Evolutionary conservation across 495 filamentous ascomycete species (phyloP), one percentile per base, ranked within the genome.

Genomic region (Daldinia concentrica): DNA sequence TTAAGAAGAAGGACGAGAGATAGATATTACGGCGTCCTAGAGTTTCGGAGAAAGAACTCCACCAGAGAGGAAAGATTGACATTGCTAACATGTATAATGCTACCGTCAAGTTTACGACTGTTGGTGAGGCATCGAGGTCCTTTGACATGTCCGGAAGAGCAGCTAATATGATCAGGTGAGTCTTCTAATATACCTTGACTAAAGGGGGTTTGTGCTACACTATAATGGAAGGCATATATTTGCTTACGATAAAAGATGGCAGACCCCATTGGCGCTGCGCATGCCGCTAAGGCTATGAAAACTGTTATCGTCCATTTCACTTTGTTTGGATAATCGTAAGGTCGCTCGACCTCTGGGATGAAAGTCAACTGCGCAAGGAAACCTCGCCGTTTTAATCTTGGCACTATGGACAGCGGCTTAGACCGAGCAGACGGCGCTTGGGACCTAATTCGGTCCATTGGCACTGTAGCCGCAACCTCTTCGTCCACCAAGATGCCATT

Each of bases 61-160:
- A 97, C 93, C 93, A 98, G 5, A 98, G 85, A 1, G 94, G 94
- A 68, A 94, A 97, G 27, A 97, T 92, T 17, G 90, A 87, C 93
- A 97, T 95, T 61, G 87, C 82, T 6, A 97, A 85, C 94, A 97
- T 95, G 76, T 96, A 97, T 57, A 97, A 78, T 2, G 94, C 91
- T 9, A 96, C 90, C 5, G 91, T 91, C 51, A 97, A 74, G 75
- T 97, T 97, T 26, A 93, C 89, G 30, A 94, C 82, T 1, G 91
- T 90, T n/a, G 87, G 77, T 0, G 87, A 87, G 19, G 90, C 83
- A 56, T 89, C 58, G 27, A 97, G 80, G 27, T 93, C 89, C 9
- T 74, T 73, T 2, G 91, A 78, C 32, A 98, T 89, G 54, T 92
- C 84, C 7, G 85, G 82, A 24, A 98, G 86, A 2, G 92, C 89